Evolutionary conservation across 2,329 filamentous ascomycete genomes (phyloP).

Genomic region (Penicillium sp.): DNA sequence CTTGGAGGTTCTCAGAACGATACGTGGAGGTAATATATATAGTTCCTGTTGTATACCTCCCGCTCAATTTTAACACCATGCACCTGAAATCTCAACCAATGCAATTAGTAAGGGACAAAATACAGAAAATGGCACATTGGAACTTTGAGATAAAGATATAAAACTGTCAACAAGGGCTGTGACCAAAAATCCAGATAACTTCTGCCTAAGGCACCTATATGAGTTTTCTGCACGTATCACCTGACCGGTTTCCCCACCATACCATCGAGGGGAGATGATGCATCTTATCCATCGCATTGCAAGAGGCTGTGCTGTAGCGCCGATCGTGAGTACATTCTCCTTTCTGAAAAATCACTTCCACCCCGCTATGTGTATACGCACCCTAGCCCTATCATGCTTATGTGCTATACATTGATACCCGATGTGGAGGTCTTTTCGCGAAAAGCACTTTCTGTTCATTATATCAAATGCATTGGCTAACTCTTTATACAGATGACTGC

Average conservation of each 20-base stretch:
- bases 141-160: neutral
- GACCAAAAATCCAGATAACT: neutral
- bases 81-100: neutral
- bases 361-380: neutral
- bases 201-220: constrained; percentile 22
- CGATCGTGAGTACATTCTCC: constrained; percentile 33
- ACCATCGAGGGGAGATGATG: constrained; percentile 27
- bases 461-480: constrained; percentile 19
- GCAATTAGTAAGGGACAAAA: neutral
- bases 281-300: constrained; percentile 22
- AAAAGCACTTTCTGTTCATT: neutral
- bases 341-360: neutral
- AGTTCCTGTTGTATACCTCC: neutral
- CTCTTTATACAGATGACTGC: constrained; percentile 30
- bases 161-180: neutral
- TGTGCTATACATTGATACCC: constrained; percentile 2
- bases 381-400: neutral
- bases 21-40: neutral
- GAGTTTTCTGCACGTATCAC: constrained; percentile 28
- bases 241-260: constrained; percentile 29
- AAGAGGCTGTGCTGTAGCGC: constrained; percentile 24
- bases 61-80: neutral
- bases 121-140: too few species aligned
- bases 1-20: neutral
- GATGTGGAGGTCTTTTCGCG: neutral